phyloP scores from a whole-genome alignment of 1,139 yeast species.

The Protomyces inouyei region DNA sequence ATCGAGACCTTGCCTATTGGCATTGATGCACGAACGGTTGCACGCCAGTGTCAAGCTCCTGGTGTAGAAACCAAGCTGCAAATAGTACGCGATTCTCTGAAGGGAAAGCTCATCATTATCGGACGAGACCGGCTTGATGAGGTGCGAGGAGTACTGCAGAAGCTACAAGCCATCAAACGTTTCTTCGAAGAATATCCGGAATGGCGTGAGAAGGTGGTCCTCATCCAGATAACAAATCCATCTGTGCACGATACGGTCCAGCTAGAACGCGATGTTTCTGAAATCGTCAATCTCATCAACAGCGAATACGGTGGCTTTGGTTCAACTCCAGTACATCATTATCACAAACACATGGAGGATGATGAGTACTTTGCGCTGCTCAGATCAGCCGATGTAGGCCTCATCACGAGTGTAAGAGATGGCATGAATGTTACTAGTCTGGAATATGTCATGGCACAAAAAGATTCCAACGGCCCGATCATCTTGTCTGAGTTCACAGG shows the following conservation, averaged over 20 bases:
- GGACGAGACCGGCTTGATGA: slow-evolving; percentile 79
- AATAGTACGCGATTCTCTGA: slow-evolving; percentile 49
- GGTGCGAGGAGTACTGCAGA: slow-evolving; percentile 78
- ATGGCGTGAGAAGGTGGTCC: slow-evolving; percentile 53
- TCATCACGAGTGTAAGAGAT: slow-evolving; percentile 86
- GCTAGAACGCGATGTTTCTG: slow-evolving; percentile 73
- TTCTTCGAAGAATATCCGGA: slow-evolving; percentile 86
- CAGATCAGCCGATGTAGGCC: slow-evolving; percentile 82
- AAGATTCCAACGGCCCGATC: slow-evolving; percentile 59
- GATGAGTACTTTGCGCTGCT: slow-evolving; percentile 85
- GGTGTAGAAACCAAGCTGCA: slow-evolving; percentile 47
- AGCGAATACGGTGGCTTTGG: slow-evolving; percentile 76
- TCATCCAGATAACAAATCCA: slow-evolving; percentile 89
- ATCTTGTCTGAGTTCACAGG: slow-evolving; percentile 92
- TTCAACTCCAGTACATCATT: slow-evolving; percentile 77
- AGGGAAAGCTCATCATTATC: slow-evolving; percentile 62
- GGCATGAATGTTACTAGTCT: slow-evolving; percentile 95
- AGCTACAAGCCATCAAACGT: slow-evolving; percentile 72
- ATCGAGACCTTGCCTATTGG: slow-evolving; percentile 81
- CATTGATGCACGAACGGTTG: slow-evolving; percentile 63
- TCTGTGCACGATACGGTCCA: slow-evolving; percentile 51
- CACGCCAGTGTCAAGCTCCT: slow-evolving; percentile 42
- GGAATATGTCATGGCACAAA: slow-evolving; percentile 87
- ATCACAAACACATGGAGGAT: slow-evolving; percentile 79
- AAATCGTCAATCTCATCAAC: slow-evolving; percentile 71